Conservation (phyloP, 2,329 filamentous ascomycete species). For the Penicillium sp. region DNA sequence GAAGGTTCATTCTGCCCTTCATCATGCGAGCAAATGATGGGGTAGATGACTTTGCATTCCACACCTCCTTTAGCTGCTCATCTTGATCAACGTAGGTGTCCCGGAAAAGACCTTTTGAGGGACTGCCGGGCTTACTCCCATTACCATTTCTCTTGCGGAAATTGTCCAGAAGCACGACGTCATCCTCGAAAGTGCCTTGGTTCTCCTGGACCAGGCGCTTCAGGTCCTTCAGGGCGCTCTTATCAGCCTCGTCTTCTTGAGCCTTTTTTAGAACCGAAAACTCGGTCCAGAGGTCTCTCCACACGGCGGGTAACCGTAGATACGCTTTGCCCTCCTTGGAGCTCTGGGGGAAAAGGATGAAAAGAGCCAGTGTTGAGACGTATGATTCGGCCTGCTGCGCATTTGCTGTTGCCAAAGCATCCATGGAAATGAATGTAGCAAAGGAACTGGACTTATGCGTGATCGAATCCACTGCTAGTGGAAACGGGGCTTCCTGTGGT, state of each 20-base stretch:
- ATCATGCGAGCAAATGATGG: slow-evolving; percentile 71
- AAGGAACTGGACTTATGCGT: slow-evolving; percentile 42
- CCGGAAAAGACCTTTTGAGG: slow-evolving; percentile 18
- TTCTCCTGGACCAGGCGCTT: slow-evolving; percentile 40
- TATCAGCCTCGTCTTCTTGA: slow-evolving; percentile 64
- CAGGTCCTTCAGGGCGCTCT: slow-evolving; percentile 60
- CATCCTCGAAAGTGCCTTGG: slow-evolving; percentile 54
- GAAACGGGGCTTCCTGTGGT: slow-evolving; percentile 52
- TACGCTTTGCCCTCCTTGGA: slow-evolving; percentile 81
- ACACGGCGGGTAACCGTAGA: slow-evolving; percentile 68
- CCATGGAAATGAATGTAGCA: slow-evolving; percentile 64
- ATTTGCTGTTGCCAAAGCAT: slow-evolving; percentile 65
- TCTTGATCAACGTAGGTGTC: slow-evolving; percentile 25
- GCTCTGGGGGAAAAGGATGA: slow-evolving; percentile 70
- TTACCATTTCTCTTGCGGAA: slow-evolving; percentile 54
- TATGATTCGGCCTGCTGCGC: slow-evolving; percentile 79
- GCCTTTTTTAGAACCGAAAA: slow-evolving; percentile 65
- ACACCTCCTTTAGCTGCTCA: slow-evolving; percentile 46
- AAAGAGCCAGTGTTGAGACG: slow-evolving; percentile 73
- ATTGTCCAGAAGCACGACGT: slow-evolving; percentile 68
- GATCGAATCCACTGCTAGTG: slow-evolving; percentile 40
- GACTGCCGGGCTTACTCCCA: slow-evolving; percentile 25
- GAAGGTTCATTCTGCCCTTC: slow-evolving; percentile 68
- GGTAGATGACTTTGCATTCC: slow-evolving; percentile 48
- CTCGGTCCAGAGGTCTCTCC: slow-evolving; percentile 82